Percentiles rank a stretch among this genome's conserved stretches.
phyloP scores from a whole-genome alignment of 306 rosid species.

The Acacia confusa region DNA sequence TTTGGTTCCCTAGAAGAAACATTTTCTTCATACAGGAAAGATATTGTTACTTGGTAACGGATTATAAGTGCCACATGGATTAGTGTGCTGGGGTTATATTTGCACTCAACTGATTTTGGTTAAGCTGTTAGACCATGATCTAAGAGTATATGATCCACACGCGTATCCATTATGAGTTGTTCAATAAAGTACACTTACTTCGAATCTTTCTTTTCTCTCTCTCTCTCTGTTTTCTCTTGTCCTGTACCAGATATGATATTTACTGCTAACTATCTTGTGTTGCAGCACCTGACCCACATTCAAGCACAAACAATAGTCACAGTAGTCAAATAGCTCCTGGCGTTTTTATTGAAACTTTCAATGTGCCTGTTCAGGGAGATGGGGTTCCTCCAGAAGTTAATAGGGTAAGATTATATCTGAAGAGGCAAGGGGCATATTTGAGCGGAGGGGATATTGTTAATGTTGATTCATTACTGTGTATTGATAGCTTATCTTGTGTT shows the following conservation, averaged over 20 bases:
- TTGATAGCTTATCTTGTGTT: slow-evolving; percentile 23
- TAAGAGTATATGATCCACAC: too few relatives aligned
- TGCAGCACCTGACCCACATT: slow-evolving; percentile 74
- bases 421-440: slow-evolving; percentile 23
- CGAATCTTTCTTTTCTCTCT: too few relatives aligned
- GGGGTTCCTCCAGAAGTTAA: slow-evolving; percentile 74
- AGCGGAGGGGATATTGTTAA: slow-evolving; percentile 13
- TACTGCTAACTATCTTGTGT: slow-evolving; percentile 33
- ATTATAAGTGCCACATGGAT: too few relatives aligned
- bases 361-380: slow-evolving; percentile 83
- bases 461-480: slow-evolving; percentile 9
- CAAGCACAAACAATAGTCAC: slow-evolving; percentile 71
- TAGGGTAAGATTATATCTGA: slow-evolving; percentile 55
- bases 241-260: neutral
- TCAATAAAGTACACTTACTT: too few relatives aligned
- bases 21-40: slow-evolving; percentile 3
- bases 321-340: slow-evolving; percentile 76
- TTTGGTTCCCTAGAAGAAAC: neutral
- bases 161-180: too few relatives aligned
- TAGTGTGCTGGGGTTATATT: too few relatives aligned
- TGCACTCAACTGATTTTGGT: too few relatives aligned
- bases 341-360: slow-evolving; percentile 84
- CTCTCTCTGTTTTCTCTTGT: too few relatives aligned
- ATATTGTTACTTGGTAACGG: too few relatives aligned
- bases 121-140: too few relatives aligned